Conservation (phyloP, 1,139 yeast genomes). For the Magnusiomyces starmeri region DNA sequence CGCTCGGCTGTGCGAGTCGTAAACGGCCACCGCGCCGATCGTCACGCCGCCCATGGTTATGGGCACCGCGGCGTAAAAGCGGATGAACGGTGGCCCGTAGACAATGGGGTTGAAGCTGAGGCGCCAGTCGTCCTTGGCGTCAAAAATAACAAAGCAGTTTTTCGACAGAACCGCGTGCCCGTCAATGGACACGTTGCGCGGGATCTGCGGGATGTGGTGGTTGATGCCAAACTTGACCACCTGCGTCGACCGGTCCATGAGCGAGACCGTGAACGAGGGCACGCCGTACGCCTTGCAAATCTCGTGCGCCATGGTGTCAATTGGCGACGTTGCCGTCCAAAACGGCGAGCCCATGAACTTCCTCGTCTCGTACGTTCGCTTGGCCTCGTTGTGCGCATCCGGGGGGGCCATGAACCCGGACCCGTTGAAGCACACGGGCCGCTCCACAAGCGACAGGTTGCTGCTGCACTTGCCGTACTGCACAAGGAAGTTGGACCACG, state of each 20-base stretch:
- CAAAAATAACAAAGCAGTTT: slow-evolving; percentile 46
- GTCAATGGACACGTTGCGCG: slow-evolving; percentile 54
- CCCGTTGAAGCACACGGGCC: slow-evolving; percentile 48
- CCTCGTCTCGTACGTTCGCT: slow-evolving; percentile 34
- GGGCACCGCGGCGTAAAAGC: slow-evolving; percentile 60
- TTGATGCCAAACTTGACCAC: slow-evolving; percentile 43
- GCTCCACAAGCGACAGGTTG: slow-evolving; percentile 49
- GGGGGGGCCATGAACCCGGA: slow-evolving; percentile 55
- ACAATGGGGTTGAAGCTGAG: slow-evolving; percentile 54
- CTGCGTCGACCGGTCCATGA: slow-evolving; percentile 45
- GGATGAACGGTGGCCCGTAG: slow-evolving; percentile 50
- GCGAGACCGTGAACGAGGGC: slow-evolving; percentile 50
- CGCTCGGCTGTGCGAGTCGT: slow-evolving; percentile 44
- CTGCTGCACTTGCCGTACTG: slow-evolving; percentile 52
- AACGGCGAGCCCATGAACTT: slow-evolving; percentile 39
- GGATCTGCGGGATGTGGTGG: slow-evolving; percentile 35
- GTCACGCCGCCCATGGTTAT: slow-evolving; percentile 35
- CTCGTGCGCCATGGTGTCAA: slow-evolving; percentile 35
- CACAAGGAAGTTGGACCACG: slow-evolving; percentile 56
- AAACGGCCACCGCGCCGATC: slow-evolving; percentile 56
- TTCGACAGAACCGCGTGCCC: slow-evolving; percentile 58
- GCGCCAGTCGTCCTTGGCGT: slow-evolving; percentile 65
- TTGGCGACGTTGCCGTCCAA: slow-evolving; percentile 43
- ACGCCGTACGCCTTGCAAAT: slow-evolving; percentile 37
- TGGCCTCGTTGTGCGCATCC: slow-evolving; percentile 24